A percentile compares a stretch with the other conserved stretches of the same genome.
Evolutionary conservation across 1,284 basidiomycete genomes (phyloP).

Genomic region (Moniliophthora roreri): DNA sequence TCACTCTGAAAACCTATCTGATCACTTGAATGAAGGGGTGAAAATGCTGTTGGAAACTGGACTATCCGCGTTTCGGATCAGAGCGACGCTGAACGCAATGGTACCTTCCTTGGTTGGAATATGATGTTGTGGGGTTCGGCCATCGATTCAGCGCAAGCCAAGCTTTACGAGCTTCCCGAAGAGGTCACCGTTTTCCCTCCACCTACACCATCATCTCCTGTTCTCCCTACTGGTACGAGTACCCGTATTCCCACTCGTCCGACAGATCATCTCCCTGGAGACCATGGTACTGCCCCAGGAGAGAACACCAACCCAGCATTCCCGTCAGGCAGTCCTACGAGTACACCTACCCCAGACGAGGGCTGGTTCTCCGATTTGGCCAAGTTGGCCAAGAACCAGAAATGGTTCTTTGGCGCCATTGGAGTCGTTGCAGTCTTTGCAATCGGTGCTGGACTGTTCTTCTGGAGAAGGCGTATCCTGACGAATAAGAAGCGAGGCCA

Average conservation of each 20-base stretch:
- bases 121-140: slow-evolving; percentile 94
- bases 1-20: too few species aligned
- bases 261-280: slow-evolving; percentile 82
- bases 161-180: slow-evolving; percentile 63
- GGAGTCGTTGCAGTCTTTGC: slow-evolving; percentile 74
- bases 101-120: slow-evolving; percentile 89
- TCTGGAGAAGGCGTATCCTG: slow-evolving; percentile 65
- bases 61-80: slow-evolving; percentile 85
- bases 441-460: slow-evolving; percentile 59
- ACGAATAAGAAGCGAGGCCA: slow-evolving; percentile 43
- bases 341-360: slow-evolving; percentile 68
- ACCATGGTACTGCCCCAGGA: slow-evolving; percentile 75
- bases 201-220: slow-evolving; percentile 28
- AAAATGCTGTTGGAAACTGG: slow-evolving; percentile 93
- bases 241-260: slow-evolving; percentile 75
- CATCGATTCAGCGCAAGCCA: slow-evolving; percentile 70
- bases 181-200: slow-evolving; percentile 60
- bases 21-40: slow-evolving; percentile 89
- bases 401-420: slow-evolving; percentile 84
- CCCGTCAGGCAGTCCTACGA: slow-evolving; percentile 36
- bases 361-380: slow-evolving; percentile 86
- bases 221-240: slow-evolving; percentile 32
- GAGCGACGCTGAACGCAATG: slow-evolving; percentile 55
- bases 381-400: slow-evolving; percentile 72
- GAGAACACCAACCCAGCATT: slow-evolving; percentile 71